A percentile compares a stretch with the other conserved stretches of the same genome.
These are phyloP conservation scores for Lichtheimia ornata DNA, from an alignment of 371 early-diverging fungal species.

Conservation along the genomic window DNA sequence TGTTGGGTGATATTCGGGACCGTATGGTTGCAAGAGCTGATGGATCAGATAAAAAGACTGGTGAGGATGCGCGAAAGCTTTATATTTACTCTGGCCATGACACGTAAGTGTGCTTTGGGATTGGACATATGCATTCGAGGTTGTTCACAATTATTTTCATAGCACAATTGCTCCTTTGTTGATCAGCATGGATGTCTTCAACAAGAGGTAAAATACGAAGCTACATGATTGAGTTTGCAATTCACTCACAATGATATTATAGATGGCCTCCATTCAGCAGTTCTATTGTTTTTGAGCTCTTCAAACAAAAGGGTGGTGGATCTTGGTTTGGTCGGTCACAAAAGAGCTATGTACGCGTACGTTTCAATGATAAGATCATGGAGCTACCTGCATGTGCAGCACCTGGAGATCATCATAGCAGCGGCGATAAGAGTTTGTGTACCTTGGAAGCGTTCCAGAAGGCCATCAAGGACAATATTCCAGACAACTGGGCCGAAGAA, in stretches of 20 bases:
- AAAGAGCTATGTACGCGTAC: constrained; percentile 70
- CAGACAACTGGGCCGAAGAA: constrained; percentile 57
- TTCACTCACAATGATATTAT: neutral
- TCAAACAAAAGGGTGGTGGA: constrained; percentile 36
- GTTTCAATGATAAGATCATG: constrained; percentile 66
- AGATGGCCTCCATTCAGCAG: constrained; percentile 58
- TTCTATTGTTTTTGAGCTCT: constrained; percentile 68
- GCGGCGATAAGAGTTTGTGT: constrained; percentile 64
- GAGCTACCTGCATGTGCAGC: constrained; percentile 62
- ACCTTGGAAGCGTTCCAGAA: constrained; percentile 72
- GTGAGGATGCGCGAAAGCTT: constrained; percentile 51
- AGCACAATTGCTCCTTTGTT: constrained; percentile 71
- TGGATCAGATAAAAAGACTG: constrained; percentile 28
- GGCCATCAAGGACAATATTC: constrained; percentile 57
- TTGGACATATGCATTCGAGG: no score
- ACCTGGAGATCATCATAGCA: constrained; percentile 58
- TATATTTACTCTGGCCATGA: constrained; percentile 79
- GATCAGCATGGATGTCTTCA: constrained; percentile 54
- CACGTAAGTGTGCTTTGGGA: constrained; percentile 40
- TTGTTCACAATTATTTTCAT: constrained; percentile 2
- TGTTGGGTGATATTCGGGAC: constrained; percentile 55
- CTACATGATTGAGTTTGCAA: constrained; percentile 10
- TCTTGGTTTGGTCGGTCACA: constrained; percentile 6
- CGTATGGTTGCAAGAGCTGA: constrained; percentile 37
- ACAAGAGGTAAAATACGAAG: constrained; percentile 40